Evolutionary conservation across 225 moss, liverwort and hornwort species (phyloP).

Genomic region (Bryum argenteum): DNA sequence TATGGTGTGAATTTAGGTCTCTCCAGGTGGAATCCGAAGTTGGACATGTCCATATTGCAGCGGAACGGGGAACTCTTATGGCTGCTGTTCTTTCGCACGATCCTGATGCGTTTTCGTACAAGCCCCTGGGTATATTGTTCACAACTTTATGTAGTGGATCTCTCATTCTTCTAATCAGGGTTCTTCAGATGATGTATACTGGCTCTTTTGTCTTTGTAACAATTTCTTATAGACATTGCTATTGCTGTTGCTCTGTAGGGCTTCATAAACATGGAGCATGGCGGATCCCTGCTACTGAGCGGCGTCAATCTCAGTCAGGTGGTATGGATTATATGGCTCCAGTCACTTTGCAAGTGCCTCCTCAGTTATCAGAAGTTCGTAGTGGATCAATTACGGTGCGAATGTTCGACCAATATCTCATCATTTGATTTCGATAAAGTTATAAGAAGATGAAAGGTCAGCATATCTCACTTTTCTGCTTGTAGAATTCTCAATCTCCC

Average conservation of each 20-base stretch:
- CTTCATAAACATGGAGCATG: constrained; percentile 47
- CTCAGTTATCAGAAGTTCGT: constrained; percentile 31
- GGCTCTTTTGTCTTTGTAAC: background rate
- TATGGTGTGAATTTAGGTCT: constrained; percentile 46
- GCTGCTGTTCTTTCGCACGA: constrained; percentile 75
- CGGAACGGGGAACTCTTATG: constrained; percentile 68
- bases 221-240: constrained; percentile 18
- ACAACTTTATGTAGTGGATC: background rate
- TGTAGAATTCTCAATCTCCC: constrained; percentile 45
- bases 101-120: constrained; percentile 78
- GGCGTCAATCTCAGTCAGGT: constrained; percentile 42
- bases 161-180: background rate
- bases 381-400: constrained; percentile 35
- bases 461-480: constrained; percentile 23
- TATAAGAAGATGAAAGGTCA: background rate
- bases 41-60: constrained; percentile 34
- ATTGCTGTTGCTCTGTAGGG: constrained; percentile 36
- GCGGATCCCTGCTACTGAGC: constrained; percentile 50
- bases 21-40: constrained; percentile 56
- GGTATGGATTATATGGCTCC: constrained; percentile 33
- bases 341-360: constrained; percentile 31
- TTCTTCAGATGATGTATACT: background rate
- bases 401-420: background rate
- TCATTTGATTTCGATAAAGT: background rate
- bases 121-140: constrained; percentile 42